These are phyloP conservation scores for Vaccinium corymbosum DNA, from an alignment of 148 eudicot genomes.

Conservation along the genomic window DNA sequence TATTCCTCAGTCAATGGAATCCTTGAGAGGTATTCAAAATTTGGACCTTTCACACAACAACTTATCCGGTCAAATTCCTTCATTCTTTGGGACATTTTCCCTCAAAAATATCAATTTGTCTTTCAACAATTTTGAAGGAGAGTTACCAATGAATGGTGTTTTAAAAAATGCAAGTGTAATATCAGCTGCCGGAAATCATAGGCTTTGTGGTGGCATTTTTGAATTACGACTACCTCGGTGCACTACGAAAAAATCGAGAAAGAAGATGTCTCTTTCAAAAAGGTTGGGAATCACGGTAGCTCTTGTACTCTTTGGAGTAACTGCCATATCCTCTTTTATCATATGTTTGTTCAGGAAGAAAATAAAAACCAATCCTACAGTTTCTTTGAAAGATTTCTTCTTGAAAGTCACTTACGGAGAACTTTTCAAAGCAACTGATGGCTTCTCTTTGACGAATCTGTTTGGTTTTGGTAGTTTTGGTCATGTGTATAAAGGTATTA, in stretches of 20 bases:
- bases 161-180: background rate
- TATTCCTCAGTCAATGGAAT: background rate
- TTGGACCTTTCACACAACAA: too few species aligned
- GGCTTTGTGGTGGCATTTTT: slow-evolving; percentile 19
- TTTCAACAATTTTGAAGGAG: background rate
- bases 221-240: slow-evolving; percentile 15
- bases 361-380: background rate
- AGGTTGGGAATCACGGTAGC: background rate
- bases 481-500: background rate
- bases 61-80: background rate
- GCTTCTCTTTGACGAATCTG: background rate
- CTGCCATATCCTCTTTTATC: too few species aligned
- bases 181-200: slow-evolving; percentile 6
- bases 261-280: background rate
- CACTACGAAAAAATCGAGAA: background rate
- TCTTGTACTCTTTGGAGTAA: background rate
- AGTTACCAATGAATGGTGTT: background rate
- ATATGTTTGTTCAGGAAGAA: background rate
- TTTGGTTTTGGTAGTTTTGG: slow-evolving; percentile 2
- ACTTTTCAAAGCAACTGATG: background rate
- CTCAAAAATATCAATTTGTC: background rate
- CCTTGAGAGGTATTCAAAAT: background rate
- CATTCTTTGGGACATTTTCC: background rate
- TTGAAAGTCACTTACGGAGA: background rate
- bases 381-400: background rate